These are phyloP conservation scores for Nyssa sinensis DNA, from an alignment of 148 eudicot species.

Conservation along the genomic window DNA sequence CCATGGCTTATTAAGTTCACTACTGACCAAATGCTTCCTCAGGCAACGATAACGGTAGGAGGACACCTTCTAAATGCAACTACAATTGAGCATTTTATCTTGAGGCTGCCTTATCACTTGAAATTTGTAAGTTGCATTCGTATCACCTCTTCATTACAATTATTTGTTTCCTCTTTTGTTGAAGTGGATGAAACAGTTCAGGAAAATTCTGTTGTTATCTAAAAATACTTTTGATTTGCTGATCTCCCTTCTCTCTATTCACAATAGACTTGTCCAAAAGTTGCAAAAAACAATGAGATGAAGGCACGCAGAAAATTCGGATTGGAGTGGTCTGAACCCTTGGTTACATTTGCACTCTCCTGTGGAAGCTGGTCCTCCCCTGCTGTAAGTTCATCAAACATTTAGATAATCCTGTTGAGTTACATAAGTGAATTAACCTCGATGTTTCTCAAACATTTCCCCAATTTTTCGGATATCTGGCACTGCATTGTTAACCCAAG, in stretches of 20 bases:
- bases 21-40: slow-evolving; percentile 12
- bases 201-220: neutral
- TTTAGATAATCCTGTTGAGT: neutral
- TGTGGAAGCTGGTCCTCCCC: slow-evolving; percentile 98
- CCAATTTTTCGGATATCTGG: too few species aligned
- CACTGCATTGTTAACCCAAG: too few species aligned
- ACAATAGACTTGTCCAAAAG: slow-evolving; percentile 45
- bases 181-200: neutral
- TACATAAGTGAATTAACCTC: too few species aligned
- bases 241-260: neutral
- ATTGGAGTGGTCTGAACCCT: slow-evolving; percentile 81
- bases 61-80: slow-evolving; percentile 37
- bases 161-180: neutral
- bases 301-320: slow-evolving; percentile 55
- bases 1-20: neutral
- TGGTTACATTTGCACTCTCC: slow-evolving; percentile 83
- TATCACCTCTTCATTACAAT: neutral
- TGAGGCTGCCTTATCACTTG: slow-evolving; percentile 38
- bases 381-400: slow-evolving; percentile 56
- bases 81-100: slow-evolving; percentile 42
- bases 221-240: neutral
- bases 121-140: slow-evolving; percentile 41
- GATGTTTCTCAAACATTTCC: too few species aligned
- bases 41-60: slow-evolving; percentile 41
- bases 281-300: slow-evolving; percentile 40